phyloP scores from a whole-genome alignment of 129 eudicot genomes.

The Pittosporum tobira region DNA sequence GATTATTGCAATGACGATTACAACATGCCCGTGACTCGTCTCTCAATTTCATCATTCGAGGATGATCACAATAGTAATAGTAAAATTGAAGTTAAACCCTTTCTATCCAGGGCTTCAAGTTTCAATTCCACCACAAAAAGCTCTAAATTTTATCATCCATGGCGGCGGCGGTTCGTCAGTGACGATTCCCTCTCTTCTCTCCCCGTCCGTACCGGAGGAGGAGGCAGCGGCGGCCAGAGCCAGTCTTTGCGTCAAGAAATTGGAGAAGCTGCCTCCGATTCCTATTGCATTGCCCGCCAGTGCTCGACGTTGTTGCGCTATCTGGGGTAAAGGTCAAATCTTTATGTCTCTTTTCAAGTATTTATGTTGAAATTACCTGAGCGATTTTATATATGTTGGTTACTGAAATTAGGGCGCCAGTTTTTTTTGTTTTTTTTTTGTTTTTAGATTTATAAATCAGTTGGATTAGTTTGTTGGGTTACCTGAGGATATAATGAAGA shows the following conservation, averaged over 20 bases:
- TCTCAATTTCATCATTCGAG: constrained; percentile 21
- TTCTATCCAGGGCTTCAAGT: constrained; percentile 44
- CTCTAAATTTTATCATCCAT: constrained; percentile 21
- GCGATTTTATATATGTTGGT: neutral
- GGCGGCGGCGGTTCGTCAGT: constrained; percentile 47
- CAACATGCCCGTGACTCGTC: constrained; percentile 5
- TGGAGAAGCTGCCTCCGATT: constrained; percentile 38
- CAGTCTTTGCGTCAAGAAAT: constrained; percentile 31
- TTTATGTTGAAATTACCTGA: neutral
- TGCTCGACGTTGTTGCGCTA: constrained; percentile 41
- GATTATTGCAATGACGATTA: constrained; percentile 19
- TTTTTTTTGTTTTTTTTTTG: neutral
- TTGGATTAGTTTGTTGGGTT: neutral
- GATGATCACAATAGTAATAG: constrained; percentile 14
- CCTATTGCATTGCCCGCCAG: constrained; percentile 33
- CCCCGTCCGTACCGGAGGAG: constrained; percentile 3
- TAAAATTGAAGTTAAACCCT: constrained; percentile 30
- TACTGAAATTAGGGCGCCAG: neutral
- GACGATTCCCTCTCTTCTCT: constrained; percentile 27
- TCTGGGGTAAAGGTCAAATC: constrained; percentile 36
- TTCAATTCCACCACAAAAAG: constrained; percentile 13
- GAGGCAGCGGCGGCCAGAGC: constrained; percentile 19
- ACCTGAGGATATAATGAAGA: too few relatives aligned
- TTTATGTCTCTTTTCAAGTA: neutral
- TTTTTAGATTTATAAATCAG: too few relatives aligned